Evolutionary conservation across 1,139 yeast genomes (phyloP), one percentile per base, ranked within the genome.

Genomic region (Pichia sp.): DNA sequence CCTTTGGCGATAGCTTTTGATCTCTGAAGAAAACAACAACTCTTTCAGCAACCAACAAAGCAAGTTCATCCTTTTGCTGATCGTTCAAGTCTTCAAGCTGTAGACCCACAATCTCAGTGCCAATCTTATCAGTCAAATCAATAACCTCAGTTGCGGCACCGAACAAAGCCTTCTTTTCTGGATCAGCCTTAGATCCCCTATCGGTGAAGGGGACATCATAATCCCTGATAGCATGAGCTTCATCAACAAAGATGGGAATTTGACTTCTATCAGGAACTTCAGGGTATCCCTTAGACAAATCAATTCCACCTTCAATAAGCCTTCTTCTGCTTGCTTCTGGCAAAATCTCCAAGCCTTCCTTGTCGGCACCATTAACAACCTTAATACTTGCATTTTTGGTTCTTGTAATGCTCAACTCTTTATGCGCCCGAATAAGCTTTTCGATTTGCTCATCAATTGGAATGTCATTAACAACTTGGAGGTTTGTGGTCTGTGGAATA

Each of bases 161-260:
- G 4, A 23, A 23, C 8, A 23, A n/a, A 8, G 26, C 26, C 6
- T 23, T 23, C 7, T 23, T 23, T 10, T 23, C 26, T 4, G 26
- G 26, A 23, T 23, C 26, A 6, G 26, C 26, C 11, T 23, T 8
- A 3, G 26, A 23, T 4, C 26, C 26, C 14, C 26, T 23, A 23
- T 23, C 26, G 14, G 14, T 15, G 14, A 23, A 23, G n/a, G 26
- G 26, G 14, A 23, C 26, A 23, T 23, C 26, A 10, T 23, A 23
- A 23, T 23, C 26, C 11, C 26, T 23, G 11, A 23, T 23, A 3
- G 26, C 16, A 9, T 23, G 6, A 17, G 77, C 78, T 44, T 74
- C 77, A 45, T 74, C 78, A 14, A 72, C 53, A 48, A 59, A 74
- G 22, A 63, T 60, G n/a, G 79, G 78, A 30, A 53, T 43, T 17